phyloP scores from a whole-genome alignment of 352 stramenopile genomes.

The Phytophthora meadii region DNA sequence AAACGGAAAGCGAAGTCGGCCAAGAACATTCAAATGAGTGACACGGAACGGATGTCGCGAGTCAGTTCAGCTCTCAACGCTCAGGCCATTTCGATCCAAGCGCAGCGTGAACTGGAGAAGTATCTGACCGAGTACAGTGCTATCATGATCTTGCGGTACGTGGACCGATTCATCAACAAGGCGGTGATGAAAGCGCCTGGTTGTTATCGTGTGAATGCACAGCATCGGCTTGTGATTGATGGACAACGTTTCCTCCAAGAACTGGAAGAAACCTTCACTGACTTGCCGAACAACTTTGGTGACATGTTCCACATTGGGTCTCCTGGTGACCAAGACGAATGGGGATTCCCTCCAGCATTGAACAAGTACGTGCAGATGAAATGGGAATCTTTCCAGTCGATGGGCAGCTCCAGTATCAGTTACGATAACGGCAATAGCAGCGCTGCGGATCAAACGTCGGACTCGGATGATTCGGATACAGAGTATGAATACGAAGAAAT shows the following conservation, averaged over 20 bases:
- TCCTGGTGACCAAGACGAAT: constrained; percentile 49
- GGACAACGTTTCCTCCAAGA: constrained; percentile 71
- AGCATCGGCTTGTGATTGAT: constrained; percentile 70
- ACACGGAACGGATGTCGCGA: constrained; percentile 61
- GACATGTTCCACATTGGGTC: constrained; percentile 51
- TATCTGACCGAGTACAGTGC: constrained; percentile 78
- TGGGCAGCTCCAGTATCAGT: constrained; percentile 19
- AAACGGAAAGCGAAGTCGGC: constrained; percentile 49
- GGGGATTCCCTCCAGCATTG: constrained; percentile 61
- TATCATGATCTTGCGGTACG: constrained; percentile 84
- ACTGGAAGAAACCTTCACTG: constrained; percentile 67
- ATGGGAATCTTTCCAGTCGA: constrained; percentile 73
- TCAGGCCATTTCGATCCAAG: constrained; percentile 72
- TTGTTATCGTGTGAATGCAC: constrained; percentile 67
- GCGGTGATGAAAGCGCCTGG: constrained; percentile 70
- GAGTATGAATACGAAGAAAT: constrained; percentile 67
- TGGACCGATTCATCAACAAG: constrained; percentile 83
- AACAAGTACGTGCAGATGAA: constrained; percentile 83
- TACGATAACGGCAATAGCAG: constrained; percentile 25
- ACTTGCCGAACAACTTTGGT: constrained; percentile 62
- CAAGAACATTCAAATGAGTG: constrained; percentile 47
- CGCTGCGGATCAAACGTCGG: constrained; percentile 37
- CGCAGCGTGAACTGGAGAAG: constrained; percentile 73
- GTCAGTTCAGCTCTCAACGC: constrained; percentile 68
- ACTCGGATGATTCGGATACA: constrained; percentile 66